Evolutionary conservation across 768 basidiomycete genomes (phyloP).

Genomic region (Polyporus arcularius): DNA sequence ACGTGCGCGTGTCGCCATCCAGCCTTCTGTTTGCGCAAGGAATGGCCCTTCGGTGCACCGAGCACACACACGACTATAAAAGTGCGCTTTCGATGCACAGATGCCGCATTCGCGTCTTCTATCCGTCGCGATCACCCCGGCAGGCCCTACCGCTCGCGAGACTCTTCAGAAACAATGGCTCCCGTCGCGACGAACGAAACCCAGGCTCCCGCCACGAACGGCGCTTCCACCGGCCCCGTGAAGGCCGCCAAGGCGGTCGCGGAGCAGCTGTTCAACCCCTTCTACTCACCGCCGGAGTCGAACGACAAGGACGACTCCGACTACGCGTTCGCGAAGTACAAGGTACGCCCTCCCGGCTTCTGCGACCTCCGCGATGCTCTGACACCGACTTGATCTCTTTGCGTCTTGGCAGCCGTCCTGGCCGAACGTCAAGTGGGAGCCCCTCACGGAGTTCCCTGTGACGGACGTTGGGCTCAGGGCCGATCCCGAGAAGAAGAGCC

Average conservation of each 20-base stretch:
- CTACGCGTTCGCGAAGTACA: constrained; percentile 61
- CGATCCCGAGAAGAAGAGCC: constrained; percentile 65
- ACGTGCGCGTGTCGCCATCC: constrained; percentile 34
- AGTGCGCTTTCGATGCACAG: background rate
- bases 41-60: constrained; percentile 4
- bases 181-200: constrained; percentile 47
- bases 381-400: background rate
- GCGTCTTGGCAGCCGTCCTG: constrained; percentile 57
- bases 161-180: constrained; percentile 39
- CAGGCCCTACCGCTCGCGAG: background rate
- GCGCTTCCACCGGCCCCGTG: constrained; percentile 25
- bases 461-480: constrained; percentile 68
- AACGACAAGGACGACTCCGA: constrained; percentile 47
- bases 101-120: constrained; percentile 5
- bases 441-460: constrained; percentile 56
- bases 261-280: constrained; percentile 52
- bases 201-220: constrained; percentile 19
- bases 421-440: constrained; percentile 65
- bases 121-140: background rate
- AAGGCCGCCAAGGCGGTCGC: constrained; percentile 26
- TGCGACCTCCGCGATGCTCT: background rate
- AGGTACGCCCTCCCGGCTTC: constrained; percentile 40
- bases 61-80: constrained; percentile 12
- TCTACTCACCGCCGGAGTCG: constrained; percentile 62
- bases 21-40: constrained; percentile 27